Evolutionary conservation across 1,139 yeast species (phyloP).

Genomic region (Zygoascus meyerae): DNA sequence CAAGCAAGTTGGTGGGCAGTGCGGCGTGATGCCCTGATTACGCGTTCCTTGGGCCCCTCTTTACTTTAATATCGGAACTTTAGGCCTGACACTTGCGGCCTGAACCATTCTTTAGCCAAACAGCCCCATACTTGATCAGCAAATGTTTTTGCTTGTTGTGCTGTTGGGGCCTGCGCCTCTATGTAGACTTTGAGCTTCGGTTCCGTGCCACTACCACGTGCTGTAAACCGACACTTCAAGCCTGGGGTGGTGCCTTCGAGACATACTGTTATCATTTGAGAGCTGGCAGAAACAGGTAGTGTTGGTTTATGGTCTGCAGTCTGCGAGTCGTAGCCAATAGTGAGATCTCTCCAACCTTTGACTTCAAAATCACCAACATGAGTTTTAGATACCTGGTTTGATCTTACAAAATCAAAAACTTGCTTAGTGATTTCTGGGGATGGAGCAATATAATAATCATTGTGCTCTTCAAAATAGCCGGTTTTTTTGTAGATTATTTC

Average conservation of each 20-base stretch:
- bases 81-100: conserved; percentile 1
- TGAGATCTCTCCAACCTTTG: conserved; percentile 72
- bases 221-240: conserved; percentile 56
- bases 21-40: background rate
- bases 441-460: conserved; percentile 74
- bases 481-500: conserved; percentile 54
- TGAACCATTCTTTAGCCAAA: conserved; percentile 27
- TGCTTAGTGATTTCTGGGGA: conserved; percentile 46
- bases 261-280: conserved; percentile 82
- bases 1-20: too few species aligned
- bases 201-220: conserved; percentile 94
- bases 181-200: conserved; percentile 90
- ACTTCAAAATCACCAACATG: conserved; percentile 52
- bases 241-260: conserved; percentile 20
- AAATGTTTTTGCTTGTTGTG: conserved; percentile 42
- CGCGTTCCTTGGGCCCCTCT: background rate
- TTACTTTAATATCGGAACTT: background rate
- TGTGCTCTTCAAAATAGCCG: conserved; percentile 79
- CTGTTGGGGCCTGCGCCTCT: conserved; percentile 57
- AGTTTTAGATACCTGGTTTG: conserved; percentile 34
- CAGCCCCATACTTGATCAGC: conserved; percentile 68
- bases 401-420: conserved; percentile 48
- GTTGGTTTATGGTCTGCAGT: conserved; percentile 53
- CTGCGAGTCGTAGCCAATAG: conserved; percentile 70
- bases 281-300: conserved; percentile 61